Conservation (phyloP, 257 asterid species). For the Lantana camara region DNA sequence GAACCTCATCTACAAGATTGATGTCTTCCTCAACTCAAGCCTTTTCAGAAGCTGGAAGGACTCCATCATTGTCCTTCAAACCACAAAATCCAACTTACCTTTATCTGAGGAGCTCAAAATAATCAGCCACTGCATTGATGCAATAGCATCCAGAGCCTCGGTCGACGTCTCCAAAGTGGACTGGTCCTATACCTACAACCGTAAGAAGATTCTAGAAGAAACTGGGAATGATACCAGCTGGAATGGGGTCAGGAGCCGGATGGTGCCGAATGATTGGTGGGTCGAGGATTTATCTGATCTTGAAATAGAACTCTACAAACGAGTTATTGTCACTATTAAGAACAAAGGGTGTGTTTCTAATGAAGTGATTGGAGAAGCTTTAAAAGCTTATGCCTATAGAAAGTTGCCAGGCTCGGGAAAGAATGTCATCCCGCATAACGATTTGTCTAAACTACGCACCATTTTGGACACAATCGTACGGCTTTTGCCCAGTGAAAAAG, state of each 20-base stretch:
- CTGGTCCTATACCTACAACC: slow-evolving; percentile 87
- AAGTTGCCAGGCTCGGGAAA: slow-evolving; percentile 72
- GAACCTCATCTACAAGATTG: slow-evolving; percentile 81
- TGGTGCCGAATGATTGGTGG: slow-evolving; percentile 94
- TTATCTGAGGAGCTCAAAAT: slow-evolving; percentile 78
- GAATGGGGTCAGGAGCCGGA: slow-evolving; percentile 62
- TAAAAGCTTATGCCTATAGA: slow-evolving; percentile 78
- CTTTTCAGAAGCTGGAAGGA: slow-evolving; percentile 95
- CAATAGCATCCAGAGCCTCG: slow-evolving; percentile 78
- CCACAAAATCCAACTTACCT: slow-evolving; percentile 54
- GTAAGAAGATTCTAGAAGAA: slow-evolving; percentile 75
- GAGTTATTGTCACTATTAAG: slow-evolving; percentile 55
- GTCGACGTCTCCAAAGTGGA: slow-evolving; percentile 78
- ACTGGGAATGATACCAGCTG: slow-evolving; percentile 60
- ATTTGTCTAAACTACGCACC: slow-evolving; percentile 49
- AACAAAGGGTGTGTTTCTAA: slow-evolving; percentile 50
- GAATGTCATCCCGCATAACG: slow-evolving; percentile 51
- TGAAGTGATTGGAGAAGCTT: slow-evolving; percentile 87
- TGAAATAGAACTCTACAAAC: slow-evolving; percentile 72
- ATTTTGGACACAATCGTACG: slow-evolving; percentile 67
- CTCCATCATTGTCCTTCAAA: slow-evolving; percentile 85
- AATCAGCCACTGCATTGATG: slow-evolving; percentile 70
- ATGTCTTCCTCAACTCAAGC: slow-evolving; percentile 82
- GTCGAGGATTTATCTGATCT: slow-evolving; percentile 89
- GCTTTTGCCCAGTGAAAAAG: slow-evolving; percentile 83